Evolutionary conservation across 495 filamentous ascomycete species (phyloP).

Genomic region (Extremus antarcticus): DNA sequence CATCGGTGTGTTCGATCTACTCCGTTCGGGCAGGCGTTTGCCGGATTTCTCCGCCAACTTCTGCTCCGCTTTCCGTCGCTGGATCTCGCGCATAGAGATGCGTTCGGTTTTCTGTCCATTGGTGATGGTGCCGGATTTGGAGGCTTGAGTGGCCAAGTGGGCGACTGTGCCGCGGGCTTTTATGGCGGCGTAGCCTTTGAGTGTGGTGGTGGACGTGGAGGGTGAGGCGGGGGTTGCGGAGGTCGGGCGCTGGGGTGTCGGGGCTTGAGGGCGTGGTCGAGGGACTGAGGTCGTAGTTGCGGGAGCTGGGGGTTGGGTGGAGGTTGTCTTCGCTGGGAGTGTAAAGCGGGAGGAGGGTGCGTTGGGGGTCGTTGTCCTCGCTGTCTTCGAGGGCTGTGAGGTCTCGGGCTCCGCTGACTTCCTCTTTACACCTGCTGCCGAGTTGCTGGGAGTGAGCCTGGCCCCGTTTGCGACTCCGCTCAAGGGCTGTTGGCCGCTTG

Average conservation of each 20-base stretch:
- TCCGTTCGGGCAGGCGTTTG: slow-evolving; percentile 3
- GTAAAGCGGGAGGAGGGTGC: not conserved
- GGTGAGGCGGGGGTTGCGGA: not conserved
- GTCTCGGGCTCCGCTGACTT: slow-evolving; percentile 26
- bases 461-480: slow-evolving; percentile 9
- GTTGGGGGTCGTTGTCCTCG: not conserved
- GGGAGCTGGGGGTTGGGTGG: not conserved
- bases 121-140: too few relatives aligned
- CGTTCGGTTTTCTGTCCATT: too few relatives aligned
- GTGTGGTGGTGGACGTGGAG: not conserved
- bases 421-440: slow-evolving; percentile 22
- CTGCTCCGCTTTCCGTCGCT: slow-evolving; percentile 17
- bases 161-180: not conserved
- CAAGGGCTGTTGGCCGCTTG: not conserved
- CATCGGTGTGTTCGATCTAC: slow-evolving; percentile 16
- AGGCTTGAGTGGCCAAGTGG: not conserved
- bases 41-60: slow-evolving; percentile 12
- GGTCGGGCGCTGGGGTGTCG: not conserved
- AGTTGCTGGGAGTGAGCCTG: slow-evolving; percentile 13
- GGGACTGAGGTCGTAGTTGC: not conserved
- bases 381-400: not conserved
- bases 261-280: not conserved
- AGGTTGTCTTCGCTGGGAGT: not conserved
- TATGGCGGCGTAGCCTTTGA: not conserved
- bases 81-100: slow-evolving; percentile 15